Percentiles rank a stretch among this genome's conserved stretches.
These are phyloP conservation scores for Pichia nakasei DNA, from an alignment of 805 yeast species.

Conservation along the genomic window DNA sequence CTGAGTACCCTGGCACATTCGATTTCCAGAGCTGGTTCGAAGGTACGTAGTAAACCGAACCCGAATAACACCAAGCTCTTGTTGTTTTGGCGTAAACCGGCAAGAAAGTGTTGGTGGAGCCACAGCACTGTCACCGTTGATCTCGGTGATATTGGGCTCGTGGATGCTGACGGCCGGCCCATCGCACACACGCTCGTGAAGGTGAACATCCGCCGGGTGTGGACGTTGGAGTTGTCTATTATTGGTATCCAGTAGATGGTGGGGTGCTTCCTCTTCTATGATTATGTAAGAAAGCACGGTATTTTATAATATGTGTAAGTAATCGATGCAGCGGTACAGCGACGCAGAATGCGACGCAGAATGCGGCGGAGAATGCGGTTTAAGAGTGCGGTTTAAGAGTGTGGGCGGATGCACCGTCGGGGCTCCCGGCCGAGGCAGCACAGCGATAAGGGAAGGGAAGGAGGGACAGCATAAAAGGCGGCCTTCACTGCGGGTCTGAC, in stretches of 20 bases:
- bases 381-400: too few species aligned
- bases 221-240: conserved; percentile 92
- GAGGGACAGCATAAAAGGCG: too few species aligned
- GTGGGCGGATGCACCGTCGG: too few species aligned
- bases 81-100: conserved; percentile 95
- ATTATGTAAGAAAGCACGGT: too few species aligned
- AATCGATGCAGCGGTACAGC: too few species aligned
- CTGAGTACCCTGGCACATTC: conserved; percentile 57
- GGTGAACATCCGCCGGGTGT: conserved; percentile 85
- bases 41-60: conserved; percentile 26
- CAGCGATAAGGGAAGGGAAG: too few species aligned
- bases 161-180: conserved; percentile 16
- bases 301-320: too few species aligned
- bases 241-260: conserved; percentile 58
- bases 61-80: conserved; percentile 52
- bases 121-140: conserved; percentile 44
- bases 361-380: too few species aligned
- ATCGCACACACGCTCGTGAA: conserved; percentile 40
- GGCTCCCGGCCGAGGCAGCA: too few species aligned
- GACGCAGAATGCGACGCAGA: too few species aligned
- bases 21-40: conserved; percentile 33
- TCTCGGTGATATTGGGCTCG: conserved; percentile 20
- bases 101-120: conserved; percentile 98
- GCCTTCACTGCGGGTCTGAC: too few species aligned
- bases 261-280: too few species aligned